Conservation (phyloP, 2,329 filamentous ascomycete species). For the Nemania sp. region DNA sequence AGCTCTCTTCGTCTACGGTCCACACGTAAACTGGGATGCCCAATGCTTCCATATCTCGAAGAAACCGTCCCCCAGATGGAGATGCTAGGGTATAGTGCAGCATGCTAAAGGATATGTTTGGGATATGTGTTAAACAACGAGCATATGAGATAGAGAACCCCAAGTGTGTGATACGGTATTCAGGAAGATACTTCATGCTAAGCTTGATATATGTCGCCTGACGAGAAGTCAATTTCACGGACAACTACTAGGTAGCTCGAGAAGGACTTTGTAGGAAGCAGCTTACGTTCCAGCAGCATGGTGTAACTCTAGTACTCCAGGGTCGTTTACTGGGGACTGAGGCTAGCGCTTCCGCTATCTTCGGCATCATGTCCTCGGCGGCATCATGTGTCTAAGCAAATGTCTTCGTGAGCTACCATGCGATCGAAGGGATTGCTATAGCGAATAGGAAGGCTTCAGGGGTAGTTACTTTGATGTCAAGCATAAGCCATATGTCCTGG, state of each 20-base stretch:
- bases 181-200: slow-evolving; percentile 63
- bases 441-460: background rate
- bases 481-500: slow-evolving; percentile 74
- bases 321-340: slow-evolving; percentile 53
- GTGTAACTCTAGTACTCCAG: slow-evolving; percentile 74
- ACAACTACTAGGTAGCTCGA: background rate
- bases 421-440: background rate
- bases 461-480: slow-evolving; percentile 79
- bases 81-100: slow-evolving; percentile 69
- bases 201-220: slow-evolving; percentile 69
- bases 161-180: slow-evolving; percentile 68
- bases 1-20: slow-evolving; percentile 80
- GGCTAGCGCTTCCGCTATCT: slow-evolving; percentile 66
- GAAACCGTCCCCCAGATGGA: slow-evolving; percentile 67
- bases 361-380: slow-evolving; percentile 68
- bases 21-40: slow-evolving; percentile 71
- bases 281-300: slow-evolving; percentile 80
- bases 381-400: slow-evolving; percentile 66
- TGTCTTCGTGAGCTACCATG: background rate
- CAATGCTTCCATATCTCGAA: slow-evolving; percentile 59
- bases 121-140: slow-evolving; percentile 65
- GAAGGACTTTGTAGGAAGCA: background rate
- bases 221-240: background rate
- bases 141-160: slow-evolving; percentile 70
- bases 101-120: slow-evolving; percentile 78